Evolutionary conservation across 441 rosid genomes (phyloP).

Genomic region (Corymbia citriodora): DNA sequence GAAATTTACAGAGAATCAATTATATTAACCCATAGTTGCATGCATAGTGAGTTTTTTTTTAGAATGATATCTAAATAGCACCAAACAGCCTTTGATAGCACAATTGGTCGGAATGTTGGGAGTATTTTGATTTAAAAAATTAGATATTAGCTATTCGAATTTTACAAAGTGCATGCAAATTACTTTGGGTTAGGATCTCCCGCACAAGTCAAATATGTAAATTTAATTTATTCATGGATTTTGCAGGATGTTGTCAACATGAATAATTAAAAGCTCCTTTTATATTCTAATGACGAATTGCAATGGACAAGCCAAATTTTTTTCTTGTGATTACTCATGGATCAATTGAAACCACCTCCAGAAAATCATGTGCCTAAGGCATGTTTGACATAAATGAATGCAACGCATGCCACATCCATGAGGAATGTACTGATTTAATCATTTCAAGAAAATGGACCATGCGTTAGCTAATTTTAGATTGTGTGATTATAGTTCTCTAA

Average conservation of each 20-base stretch:
- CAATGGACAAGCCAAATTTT: not conserved
- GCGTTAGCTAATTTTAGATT: not conserved
- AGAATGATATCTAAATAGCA: not conserved
- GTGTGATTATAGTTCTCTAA: not conserved
- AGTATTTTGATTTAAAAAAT: not conserved
- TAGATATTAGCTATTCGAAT: not conserved
- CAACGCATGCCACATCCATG: not conserved
- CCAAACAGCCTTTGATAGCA: not conserved
- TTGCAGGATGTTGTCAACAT: not conserved
- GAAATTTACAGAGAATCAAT: not conserved
- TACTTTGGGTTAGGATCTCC: not conserved
- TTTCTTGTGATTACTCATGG: not conserved
- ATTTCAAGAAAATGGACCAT: not conserved
- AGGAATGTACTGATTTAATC: not conserved
- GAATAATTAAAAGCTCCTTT: not conserved
- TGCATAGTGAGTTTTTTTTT: not conserved
- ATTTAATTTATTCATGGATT: not conserved
- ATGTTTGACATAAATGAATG: not conserved
- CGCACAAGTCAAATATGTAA: not conserved
- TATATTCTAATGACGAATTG: not conserved
- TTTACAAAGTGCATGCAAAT: not conserved
- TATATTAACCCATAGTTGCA: not conserved
- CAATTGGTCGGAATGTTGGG: not conserved
- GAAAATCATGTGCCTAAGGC: not conserved
- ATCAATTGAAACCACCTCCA: not conserved